Evolutionary conservation across 1,284 basidiomycete species (phyloP), one percentile per base, ranked within the genome.

Genomic region (Rhodotorula sp.): DNA sequence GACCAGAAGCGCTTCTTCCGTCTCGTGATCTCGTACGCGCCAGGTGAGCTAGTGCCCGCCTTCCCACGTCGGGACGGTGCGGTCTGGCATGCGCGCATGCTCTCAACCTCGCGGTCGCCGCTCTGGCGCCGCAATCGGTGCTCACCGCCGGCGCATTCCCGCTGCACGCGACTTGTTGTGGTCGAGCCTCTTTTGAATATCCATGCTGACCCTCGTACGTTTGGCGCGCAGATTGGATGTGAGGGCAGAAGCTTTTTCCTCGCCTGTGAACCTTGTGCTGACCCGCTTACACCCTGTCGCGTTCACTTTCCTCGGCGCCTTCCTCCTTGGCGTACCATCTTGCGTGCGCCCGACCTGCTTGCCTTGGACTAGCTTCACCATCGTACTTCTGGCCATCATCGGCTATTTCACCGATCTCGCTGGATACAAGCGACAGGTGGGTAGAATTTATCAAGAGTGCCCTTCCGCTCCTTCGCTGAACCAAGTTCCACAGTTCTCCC

Each of bases 401-500:
- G 74, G 52, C 8, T 58, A 60, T 21, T 46, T 75, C 19, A 70
- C 68, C 52, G 60, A 69, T 42, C 44, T 55, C 5, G 59, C 42
- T 1, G 56, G 64, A 55, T 65, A 44, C 64, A 58, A 65, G 56
- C 64, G 63, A 23, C 46, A 60, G 56, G 56, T 57, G 0, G 7
- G 52, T 53, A n/a, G 3, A 25, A 34, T 34, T 34, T 34, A 34
- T 7, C 12, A 23, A n/a, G 34, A 42, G 42, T n/a, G 44, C n/a
- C 56, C 2, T 12, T 12, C 12, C 23, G 27, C 9, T 7, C 14
- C 1, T 2, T 27, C 12, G n/a, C n/a, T 9, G 21, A 7, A 7
- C 2, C 10, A 10, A 8, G 8, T 3, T 25, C 1, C 45, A 23
- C 44, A 88, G 67, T 97, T 97, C 82, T 93, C 91, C 0, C 83